Evolutionary conservation across 176 grass and related monocot species (phyloP).

Genomic region (Carex scoparia): DNA sequence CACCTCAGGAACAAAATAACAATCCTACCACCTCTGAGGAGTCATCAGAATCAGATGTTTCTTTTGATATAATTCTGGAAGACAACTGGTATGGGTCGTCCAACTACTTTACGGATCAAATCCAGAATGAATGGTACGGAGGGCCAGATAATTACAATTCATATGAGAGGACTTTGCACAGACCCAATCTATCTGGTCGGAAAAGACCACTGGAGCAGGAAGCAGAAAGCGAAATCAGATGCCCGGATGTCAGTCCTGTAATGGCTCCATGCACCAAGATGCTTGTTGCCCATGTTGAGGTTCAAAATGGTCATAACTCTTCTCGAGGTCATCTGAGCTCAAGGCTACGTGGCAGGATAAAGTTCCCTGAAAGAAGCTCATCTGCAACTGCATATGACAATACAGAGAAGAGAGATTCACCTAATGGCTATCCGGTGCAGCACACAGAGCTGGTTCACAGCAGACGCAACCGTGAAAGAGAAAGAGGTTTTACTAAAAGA

Average conservation of each 20-base stretch:
- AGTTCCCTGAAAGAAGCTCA: conserved; percentile 27
- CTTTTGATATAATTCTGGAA: not conserved
- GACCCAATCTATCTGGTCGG: not conserved
- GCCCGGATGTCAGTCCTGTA: not conserved
- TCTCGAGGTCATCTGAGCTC: conserved; percentile 11
- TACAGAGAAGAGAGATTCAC: not conserved
- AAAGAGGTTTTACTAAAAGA: not conserved
- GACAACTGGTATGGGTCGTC: not conserved
- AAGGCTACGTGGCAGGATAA: conserved; percentile 49
- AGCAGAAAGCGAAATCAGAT: not conserved
- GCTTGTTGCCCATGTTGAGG: conserved; percentile 22
- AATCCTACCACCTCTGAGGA: not conserved
- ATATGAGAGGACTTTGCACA: not conserved
- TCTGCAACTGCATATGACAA: not conserved
- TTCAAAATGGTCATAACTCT: not conserved
- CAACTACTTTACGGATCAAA: not conserved
- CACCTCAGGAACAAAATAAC: not conserved
- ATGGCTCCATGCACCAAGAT: not conserved
- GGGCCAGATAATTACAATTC: not conserved
- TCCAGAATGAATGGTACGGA: not conserved
- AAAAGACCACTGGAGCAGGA: not conserved
- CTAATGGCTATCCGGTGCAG: not conserved
- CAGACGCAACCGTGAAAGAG: not conserved
- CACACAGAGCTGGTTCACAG: not conserved
- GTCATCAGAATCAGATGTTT: not conserved